Percentiles rank a stretch among this genome's conserved stretches.
These are phyloP conservation scores for Salix viminalis DNA, from an alignment of 345 rosid species.

Conservation along the genomic window DNA sequence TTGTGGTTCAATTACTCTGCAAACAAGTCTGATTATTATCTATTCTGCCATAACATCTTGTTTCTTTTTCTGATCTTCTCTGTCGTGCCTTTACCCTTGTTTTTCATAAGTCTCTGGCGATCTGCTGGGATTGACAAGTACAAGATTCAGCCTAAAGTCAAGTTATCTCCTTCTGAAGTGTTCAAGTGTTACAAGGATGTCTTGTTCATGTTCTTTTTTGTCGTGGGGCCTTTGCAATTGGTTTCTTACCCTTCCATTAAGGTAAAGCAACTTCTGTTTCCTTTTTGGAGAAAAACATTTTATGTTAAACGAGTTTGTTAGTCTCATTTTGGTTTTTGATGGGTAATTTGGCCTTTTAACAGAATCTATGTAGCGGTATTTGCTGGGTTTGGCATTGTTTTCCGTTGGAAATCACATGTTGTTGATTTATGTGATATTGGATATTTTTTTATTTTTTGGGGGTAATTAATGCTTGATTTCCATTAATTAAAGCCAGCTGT, in stretches of 20 bases:
- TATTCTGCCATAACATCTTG: constrained; percentile 76
- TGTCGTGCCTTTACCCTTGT: constrained; percentile 64
- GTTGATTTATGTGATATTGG: not conserved
- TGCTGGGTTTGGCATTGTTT: not conserved
- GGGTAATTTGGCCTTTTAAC: not conserved
- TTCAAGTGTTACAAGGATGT: constrained; percentile 75
- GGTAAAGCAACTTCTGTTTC: constrained; percentile 31
- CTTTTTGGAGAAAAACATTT: not conserved
- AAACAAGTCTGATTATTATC: constrained; percentile 69
- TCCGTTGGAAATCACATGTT: not conserved
- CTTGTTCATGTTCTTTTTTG: constrained; percentile 57
- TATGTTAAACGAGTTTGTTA: not conserved
- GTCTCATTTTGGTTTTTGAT: not conserved
- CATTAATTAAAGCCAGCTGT: not conserved
- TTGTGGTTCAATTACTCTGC: constrained; percentile 86
- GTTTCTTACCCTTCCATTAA: constrained; percentile 72
- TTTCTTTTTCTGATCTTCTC: constrained; percentile 69
- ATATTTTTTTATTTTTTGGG: not conserved
- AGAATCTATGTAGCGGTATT: not conserved
- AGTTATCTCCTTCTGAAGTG: constrained; percentile 52
- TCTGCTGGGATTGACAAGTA: constrained; percentile 46
- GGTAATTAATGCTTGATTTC: not conserved
- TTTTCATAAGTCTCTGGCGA: constrained; percentile 45
- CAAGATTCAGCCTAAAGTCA: constrained; percentile 91
- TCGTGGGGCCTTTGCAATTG: constrained; percentile 88